Base-by-base conservation (phyloP, 352 stramenopile genomes). In the Phytophthora pseudosyringae region DNA sequence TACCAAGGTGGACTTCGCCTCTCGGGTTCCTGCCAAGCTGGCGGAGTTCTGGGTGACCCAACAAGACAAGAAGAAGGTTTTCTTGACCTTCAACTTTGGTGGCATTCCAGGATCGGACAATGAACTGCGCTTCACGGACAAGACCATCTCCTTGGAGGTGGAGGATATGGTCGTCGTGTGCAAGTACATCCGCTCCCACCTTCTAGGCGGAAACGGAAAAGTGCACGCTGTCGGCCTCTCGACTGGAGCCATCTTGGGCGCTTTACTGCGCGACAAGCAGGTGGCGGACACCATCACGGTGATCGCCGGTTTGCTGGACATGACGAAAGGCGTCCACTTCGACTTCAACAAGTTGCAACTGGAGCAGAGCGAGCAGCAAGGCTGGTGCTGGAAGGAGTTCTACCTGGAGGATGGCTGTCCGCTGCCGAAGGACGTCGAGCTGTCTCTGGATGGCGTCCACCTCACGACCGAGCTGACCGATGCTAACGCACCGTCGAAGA, bases 301-400 rank as follows among this genome's bases (percentile, higher is more conserved):
- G 13, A 83, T 94, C 38, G 85, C 83, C 5, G 81, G 85, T 4
- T 63, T 94, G 28, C 50, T 81, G 15, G 72, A 92, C 56, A 58
- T 88, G 36, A 57, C 48, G 18, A 64, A 67, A 45, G 81, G 80
- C 33, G 79, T 90, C 13, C 39, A 67, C 3, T 86, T 81, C 43
- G 85, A 94, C 43, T 90, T 94, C 51, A 78, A 72, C 7, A 46
- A 63, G 8, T 15, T 63, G 49, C 85, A 92, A 64, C 49, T 83
- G 41, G 56, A 76, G 32, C 74, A 90, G 32, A 73, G 74, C 13
- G 57, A 73, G 3, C 13, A 13, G 3, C 49, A 71, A 31, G 78
- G 76, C 18, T 74, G 65, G 49, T 93, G 85, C 66, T 86, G 78
- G 75, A 91, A 88, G 44, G 82, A 89, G 54, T 93, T 90, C 50